Conservation (phyloP, 371 early-diverging fungal species). For the Blakeslea trispora region DNA sequence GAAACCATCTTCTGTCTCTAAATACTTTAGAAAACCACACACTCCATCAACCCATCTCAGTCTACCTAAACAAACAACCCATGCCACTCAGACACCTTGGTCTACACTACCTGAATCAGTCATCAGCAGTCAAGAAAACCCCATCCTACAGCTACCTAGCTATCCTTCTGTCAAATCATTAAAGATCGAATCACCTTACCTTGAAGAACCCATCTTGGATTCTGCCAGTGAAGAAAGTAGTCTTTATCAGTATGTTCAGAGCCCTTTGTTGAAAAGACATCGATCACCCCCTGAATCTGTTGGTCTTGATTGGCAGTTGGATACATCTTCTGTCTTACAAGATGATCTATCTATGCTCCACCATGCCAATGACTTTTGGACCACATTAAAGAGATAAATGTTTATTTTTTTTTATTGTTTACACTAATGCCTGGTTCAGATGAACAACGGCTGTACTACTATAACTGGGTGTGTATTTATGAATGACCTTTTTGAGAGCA, state of each 20-base stretch:
- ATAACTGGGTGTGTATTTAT: constrained; percentile 63
- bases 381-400: background rate
- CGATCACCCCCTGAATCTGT: too few species aligned
- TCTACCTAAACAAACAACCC: too few species aligned
- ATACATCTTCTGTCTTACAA: background rate
- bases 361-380: background rate
- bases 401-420: background rate
- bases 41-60: too few species aligned
- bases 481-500: constrained; percentile 73
- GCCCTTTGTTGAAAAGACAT: background rate
- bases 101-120: too few species aligned
- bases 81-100: too few species aligned
- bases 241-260: background rate
- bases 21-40: background rate
- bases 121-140: too few species aligned
- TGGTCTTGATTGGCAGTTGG: constrained; percentile 3
- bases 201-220: too few species aligned
- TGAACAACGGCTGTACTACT: constrained; percentile 19
- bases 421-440: background rate
- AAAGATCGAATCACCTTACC: background rate
- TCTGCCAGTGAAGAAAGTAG: too few species aligned
- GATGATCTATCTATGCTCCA: background rate
- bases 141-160: constrained; percentile 53
- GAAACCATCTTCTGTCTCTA: background rate
- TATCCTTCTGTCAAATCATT: constrained; percentile 33